Percentiles rank a stretch among this genome's conserved stretches.
These are phyloP conservation scores for Scedosporium minutisporum DNA, from an alignment of 2,329 filamentous ascomycete species.

Conservation along the genomic window DNA sequence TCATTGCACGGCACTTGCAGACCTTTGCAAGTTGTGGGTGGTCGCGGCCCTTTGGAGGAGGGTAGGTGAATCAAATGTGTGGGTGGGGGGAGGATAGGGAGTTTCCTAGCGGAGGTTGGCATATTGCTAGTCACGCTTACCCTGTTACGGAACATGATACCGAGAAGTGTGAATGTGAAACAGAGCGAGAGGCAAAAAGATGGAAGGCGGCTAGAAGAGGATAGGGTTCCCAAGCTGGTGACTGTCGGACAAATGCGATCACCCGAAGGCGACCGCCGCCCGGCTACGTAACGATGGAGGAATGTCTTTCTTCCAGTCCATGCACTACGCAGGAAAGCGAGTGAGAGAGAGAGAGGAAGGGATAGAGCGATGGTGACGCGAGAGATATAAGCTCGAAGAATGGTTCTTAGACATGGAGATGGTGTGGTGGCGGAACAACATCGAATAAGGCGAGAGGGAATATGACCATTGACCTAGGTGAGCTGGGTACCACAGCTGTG, in stretches of 20 bases:
- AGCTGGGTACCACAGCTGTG: no score
- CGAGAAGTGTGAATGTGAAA: not conserved
- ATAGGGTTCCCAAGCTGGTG: not conserved
- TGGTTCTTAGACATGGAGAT: no score
- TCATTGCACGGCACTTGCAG: not conserved
- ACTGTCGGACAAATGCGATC: not conserved
- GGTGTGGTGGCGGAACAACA: no score
- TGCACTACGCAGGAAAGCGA: not conserved
- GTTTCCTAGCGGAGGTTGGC: not conserved
- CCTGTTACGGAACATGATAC: not conserved
- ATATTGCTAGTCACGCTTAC: not conserved
- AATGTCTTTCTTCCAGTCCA: not conserved
- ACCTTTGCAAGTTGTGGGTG: not conserved
- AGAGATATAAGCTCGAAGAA: not conserved
- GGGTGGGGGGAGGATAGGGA: not conserved
- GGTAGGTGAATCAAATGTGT: not conserved
- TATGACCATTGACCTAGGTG: no score
- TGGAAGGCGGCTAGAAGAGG: not conserved
- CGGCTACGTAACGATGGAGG: not conserved
- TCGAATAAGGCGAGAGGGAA: no score
- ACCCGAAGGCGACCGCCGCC: slow-evolving; percentile 5
- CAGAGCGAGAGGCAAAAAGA: not conserved
- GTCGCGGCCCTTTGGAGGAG: not conserved
- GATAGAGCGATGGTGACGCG: not conserved
- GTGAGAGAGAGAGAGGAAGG: not conserved